Base-by-base conservation (phyloP, 2,329 filamentous ascomycete species). In the Onygenales sp. region DNA sequence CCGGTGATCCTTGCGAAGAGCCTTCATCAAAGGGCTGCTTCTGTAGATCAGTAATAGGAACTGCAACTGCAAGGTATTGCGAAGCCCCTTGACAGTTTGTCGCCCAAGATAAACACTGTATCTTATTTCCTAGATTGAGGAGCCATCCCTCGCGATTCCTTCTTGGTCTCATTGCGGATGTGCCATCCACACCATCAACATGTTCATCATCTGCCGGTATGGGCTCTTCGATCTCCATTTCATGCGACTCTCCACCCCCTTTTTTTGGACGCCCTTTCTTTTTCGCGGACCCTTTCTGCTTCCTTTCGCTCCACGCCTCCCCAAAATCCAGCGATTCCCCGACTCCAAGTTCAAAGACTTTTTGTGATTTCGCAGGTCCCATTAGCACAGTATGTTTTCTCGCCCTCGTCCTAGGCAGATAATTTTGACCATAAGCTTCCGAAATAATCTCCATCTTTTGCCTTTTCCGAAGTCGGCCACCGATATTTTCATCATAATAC, bases 31-130 rank as follows among this genome's bases (percentile, higher is more conserved):
- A 61, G 13, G 57, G 43, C 50, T 59, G 55, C 53, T 71, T 70
- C 55, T 75, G 69, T 33, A 66, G 61, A 9, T 68, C 61, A 7
- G 66, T 63, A 21, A 71, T 66, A n/a, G 66, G 66, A 11, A 72
- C 68, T 33, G 70, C 69, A 6, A 81, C 66, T 14, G 79, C 78
- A 6, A 85, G 71, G 64, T 82, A 83, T 58, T 85, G 82, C 17
- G 67, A 70, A n/a, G 62, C 58, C 2, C 71, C 72, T 17, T 68
- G 54, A 47, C 69, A 66, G 50, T 73, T 72, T 11, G 74, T 73
- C n/a, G 70, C 72, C 75, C 75, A 77, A 13, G 68, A 68, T 47
- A 73, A 54, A 57, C 75, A 77, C 57, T 79, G 75, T 7, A 83
- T 64, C 49, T 73, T 77, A 1, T 71, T 70, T 3, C 80, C 81